These are phyloP conservation scores for Daphne laureola DNA, from an alignment of 441 rosid species.

Conservation along the genomic window DNA sequence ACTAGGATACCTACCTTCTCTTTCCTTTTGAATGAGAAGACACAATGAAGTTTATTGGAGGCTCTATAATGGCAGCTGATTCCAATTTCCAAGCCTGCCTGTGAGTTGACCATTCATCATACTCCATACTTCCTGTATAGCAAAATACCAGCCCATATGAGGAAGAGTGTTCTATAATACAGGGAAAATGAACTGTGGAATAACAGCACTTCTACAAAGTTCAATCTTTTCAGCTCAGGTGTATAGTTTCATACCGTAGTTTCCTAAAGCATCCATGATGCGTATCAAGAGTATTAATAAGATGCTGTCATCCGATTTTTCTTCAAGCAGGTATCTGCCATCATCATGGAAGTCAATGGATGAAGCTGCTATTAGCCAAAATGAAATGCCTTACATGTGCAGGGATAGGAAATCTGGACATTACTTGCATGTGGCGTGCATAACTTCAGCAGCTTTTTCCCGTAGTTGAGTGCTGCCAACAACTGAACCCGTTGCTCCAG, in stretches of 20 bases:
- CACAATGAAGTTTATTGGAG: constrained; percentile 88
- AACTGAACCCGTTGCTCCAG: constrained; percentile 91
- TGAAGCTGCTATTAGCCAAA: constrained; percentile 18
- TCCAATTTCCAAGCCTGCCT: constrained; percentile 99
- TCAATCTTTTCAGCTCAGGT: constrained; percentile 18
- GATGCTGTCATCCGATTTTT: constrained; percentile 99
- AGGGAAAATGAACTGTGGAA: constrained; percentile 4
- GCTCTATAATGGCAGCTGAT: constrained; percentile 95
- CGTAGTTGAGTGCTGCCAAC: constrained; percentile 88
- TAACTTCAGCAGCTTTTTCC: constrained; percentile 80
- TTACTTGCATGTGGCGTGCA: constrained; percentile 95
- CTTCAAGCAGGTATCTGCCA: constrained; percentile 77
- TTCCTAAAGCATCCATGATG: constrained; percentile 93
- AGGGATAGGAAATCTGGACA: constrained; percentile 20
- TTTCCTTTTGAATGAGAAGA: constrained; percentile 83
- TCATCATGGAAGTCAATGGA: constrained; percentile 17
- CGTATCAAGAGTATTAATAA: constrained; percentile 82
- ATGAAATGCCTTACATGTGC: constrained; percentile 6
- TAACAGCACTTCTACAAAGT: constrained; percentile 7
- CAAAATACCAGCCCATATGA: constrained; percentile 8
- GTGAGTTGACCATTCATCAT: constrained; percentile 97
- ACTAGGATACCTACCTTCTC: constrained; percentile 55
- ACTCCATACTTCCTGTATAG: constrained; percentile 86
- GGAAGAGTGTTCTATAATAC: constrained; percentile 4
- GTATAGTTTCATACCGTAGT: constrained; percentile 61